Evolutionary conservation across 1,284 basidiomycete species (phyloP).

Genomic region (Schizophyllum commune): DNA sequence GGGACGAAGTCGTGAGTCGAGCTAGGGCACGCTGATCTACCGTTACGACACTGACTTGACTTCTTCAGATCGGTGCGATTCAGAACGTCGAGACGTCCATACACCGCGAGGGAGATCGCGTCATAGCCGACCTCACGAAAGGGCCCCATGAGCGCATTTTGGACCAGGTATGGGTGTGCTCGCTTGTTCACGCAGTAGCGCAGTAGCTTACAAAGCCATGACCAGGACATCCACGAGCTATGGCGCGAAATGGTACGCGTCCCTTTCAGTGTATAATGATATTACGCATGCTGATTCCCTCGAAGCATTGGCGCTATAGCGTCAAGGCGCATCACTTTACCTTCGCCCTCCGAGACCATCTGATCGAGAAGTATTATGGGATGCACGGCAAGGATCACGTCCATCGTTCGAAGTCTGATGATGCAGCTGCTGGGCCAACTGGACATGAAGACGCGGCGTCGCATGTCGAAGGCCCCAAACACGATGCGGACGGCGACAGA

Average conservation of each 20-base stretch:
- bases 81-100: constrained; percentile 19
- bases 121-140: constrained; percentile 27
- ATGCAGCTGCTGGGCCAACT: too few species aligned
- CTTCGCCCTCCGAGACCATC: constrained; percentile 32
- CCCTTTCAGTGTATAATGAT: background rate
- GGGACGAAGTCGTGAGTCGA: constrained; percentile 16
- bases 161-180: constrained; percentile 17
- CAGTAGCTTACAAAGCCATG: background rate
- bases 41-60: background rate
- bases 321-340: constrained; percentile 35
- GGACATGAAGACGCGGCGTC: too few species aligned
- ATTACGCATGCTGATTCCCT: background rate
- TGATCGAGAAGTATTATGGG: constrained; percentile 18
- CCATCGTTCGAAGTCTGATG: background rate
- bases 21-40: background rate
- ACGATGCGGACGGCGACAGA: constrained; percentile 15
- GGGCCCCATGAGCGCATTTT: constrained; percentile 28
- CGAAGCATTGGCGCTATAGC: constrained; percentile 26
- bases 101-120: constrained; percentile 22
- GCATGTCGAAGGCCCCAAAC: too few species aligned
- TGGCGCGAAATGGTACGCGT: constrained; percentile 13
- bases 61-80: constrained; percentile 7
- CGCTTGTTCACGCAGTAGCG: background rate
- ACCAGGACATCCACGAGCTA: background rate
- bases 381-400: constrained; percentile 11